These are phyloP conservation scores for Ceratocystis albifundus DNA, from an alignment of 2,329 filamentous ascomycete genomes.

Conservation along the genomic window DNA sequence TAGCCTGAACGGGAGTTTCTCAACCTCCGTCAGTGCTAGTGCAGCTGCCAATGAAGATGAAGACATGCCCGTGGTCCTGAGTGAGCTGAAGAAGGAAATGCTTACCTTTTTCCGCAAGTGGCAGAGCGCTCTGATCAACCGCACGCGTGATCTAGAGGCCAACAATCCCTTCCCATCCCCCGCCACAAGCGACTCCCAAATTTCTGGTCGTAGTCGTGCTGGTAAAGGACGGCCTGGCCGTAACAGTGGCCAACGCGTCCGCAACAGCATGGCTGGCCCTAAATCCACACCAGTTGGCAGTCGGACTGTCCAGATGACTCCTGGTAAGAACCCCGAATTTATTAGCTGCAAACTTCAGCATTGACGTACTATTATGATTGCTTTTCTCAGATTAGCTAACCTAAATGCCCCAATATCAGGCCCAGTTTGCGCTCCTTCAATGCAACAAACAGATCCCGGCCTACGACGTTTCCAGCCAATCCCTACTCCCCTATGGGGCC, in stretches of 20 bases:
- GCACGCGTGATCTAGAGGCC: constrained; percentile 52
- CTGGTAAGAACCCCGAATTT: neutral
- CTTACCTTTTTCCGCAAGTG: constrained; percentile 68
- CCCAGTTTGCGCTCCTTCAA: constrained; percentile 34
- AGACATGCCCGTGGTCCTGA: constrained; percentile 37
- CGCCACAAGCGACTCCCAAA: constrained; percentile 1
- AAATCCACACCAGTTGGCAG: constrained; percentile 12
- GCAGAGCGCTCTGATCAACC: constrained; percentile 57
- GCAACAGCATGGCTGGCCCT: constrained; percentile 16
- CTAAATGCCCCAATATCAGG: constrained; percentile 24
- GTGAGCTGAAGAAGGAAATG: constrained; percentile 57
- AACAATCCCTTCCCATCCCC: constrained; percentile 9
- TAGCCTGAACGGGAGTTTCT: constrained; percentile 11
- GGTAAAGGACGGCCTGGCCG: constrained; percentile 25
- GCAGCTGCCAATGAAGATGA: constrained; percentile 24
- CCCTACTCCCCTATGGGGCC: constrained; percentile 47
- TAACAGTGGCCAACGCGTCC: constrained; percentile 25
- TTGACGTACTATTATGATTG: too few species aligned
- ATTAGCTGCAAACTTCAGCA: neutral
- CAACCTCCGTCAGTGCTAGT: constrained; percentile 22
- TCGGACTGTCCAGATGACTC: constrained; percentile 13
- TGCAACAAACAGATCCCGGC: constrained; percentile 36
- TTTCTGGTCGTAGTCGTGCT: constrained; percentile 31
- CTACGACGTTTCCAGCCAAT: constrained; percentile 45
- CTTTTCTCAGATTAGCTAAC: neutral